Base-by-base conservation (phyloP, 352 stramenopile genomes). In the Pythium volutum region DNA sequence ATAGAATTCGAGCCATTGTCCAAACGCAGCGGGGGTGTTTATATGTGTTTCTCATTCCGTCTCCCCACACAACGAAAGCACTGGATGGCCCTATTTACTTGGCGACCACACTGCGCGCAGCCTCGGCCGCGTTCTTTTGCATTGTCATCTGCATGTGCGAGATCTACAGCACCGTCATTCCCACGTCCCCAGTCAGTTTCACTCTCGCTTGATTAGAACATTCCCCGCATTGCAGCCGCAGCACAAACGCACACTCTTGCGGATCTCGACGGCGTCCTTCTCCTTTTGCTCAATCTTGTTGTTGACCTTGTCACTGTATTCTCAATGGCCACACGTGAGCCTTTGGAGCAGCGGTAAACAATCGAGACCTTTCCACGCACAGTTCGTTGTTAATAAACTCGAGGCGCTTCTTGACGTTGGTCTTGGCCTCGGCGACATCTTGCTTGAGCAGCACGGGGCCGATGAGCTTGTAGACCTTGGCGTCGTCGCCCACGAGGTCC, bases 361-460 rank as follows among this genome's bases (percentile, higher is more conserved):
- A 9, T 29, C 49, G 29, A 27, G 5, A 23, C 39, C 9, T 8
- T 7, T 20, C 8, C 5, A 64, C 78, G 64, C 69, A 92, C 86
- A 98, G 75, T 68, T 98, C 93, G 43, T 94, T 89, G 51, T 88
- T 91, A 71, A 98, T 98, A 66, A 98, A 98, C 77, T 98, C 93
- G 59, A 98, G 80, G 36, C 94, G 83, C 75, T 98, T 98, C 39
- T 88, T 84, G 10, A 98, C 93, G 61, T 97, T 98, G 15, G 89
- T 86, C 67, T 97, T 97, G 46, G 93, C 93, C 66, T 98, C 94
- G 34, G 86, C 78, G 36, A 96, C 78, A 42, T 98, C 93, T 71
- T 98, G 96, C 69, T 97, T 97, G 46, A 98, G 89, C 59, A 98
- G 73, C 58, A 98, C 89, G 12, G 94, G 96, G 2, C 96, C 95